Evolutionary conservation across 371 early-diverging fungal species (phyloP).

Genomic region (Choanephora cucurbitarum): DNA sequence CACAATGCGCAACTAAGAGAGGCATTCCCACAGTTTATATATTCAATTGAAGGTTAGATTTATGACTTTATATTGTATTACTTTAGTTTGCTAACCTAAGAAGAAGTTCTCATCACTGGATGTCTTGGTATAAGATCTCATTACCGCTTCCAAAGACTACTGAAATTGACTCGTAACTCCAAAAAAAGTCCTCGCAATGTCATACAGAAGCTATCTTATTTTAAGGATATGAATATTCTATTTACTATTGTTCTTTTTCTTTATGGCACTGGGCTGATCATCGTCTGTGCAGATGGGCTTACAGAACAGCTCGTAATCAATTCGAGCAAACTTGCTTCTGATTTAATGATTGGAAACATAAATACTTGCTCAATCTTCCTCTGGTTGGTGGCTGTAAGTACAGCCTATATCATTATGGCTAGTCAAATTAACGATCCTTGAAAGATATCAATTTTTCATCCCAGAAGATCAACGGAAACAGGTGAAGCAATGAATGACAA

Average conservation of each 20-base stretch:
- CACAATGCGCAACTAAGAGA: slow-evolving; percentile 33
- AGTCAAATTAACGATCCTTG: neutral
- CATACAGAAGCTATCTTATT: slow-evolving; percentile 44
- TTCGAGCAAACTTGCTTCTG: slow-evolving; percentile 39
- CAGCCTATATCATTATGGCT: neutral
- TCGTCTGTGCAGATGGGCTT: slow-evolving; percentile 47
- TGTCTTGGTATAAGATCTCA: slow-evolving; percentile 44
- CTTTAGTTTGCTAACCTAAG: neutral
- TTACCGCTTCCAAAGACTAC: slow-evolving; percentile 37
- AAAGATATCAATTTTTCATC: slow-evolving; percentile 51
- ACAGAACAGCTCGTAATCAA: slow-evolving; percentile 27
- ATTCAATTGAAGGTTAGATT: slow-evolving; percentile 40
- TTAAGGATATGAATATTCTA: slow-evolving; percentile 53
- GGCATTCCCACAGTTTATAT: slow-evolving; percentile 46
- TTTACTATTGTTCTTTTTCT: slow-evolving; percentile 34
- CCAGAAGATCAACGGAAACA: slow-evolving; percentile 23
- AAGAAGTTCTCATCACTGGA: slow-evolving; percentile 36
- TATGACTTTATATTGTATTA: neutral
- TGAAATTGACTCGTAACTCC: slow-evolving; percentile 23
- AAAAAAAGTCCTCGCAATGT: slow-evolving; percentile 16
- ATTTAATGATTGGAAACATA: slow-evolving; percentile 38
- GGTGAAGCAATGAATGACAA: neutral
- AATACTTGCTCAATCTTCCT: slow-evolving; percentile 32
- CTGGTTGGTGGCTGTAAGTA: slow-evolving; percentile 44
- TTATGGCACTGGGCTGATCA: slow-evolving; percentile 31